Evolutionary conservation across 805 yeast genomes (phyloP).

Genomic region (Clavispora phyllophila): DNA sequence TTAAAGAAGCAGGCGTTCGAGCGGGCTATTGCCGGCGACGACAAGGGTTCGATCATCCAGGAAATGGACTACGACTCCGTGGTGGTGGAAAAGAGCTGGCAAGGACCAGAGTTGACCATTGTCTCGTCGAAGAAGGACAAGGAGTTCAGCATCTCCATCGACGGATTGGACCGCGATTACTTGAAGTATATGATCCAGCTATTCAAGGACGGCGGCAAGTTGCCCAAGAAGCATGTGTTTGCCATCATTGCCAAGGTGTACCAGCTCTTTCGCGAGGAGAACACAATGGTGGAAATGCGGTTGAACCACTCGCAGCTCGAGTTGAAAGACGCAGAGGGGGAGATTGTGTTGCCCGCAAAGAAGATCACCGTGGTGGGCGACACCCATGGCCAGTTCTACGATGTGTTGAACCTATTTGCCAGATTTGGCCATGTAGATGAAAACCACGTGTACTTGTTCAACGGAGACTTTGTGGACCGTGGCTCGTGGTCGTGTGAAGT

Average conservation of each 20-base stretch:
- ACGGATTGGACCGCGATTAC: constrained; percentile 47
- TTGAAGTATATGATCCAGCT: constrained; percentile 58
- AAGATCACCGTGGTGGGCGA: constrained; percentile 90
- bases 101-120: constrained; percentile 53
- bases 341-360: constrained; percentile 9
- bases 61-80: constrained; percentile 44
- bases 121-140: constrained; percentile 22
- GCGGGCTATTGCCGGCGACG: constrained; percentile 77
- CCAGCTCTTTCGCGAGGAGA: constrained; percentile 58
- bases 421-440: constrained; percentile 66
- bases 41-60: constrained; percentile 45
- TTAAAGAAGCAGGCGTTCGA: constrained; percentile 76
- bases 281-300: constrained; percentile 69
- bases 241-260: constrained; percentile 74
- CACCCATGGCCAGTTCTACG: constrained; percentile 95
- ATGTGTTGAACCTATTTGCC: constrained; percentile 73
- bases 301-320: constrained; percentile 29
- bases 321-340: background rate
- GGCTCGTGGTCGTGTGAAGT: constrained; percentile 99
- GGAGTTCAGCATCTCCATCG: constrained; percentile 27
- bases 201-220: constrained; percentile 67
- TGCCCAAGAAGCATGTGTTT: constrained; percentile 80
- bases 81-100: constrained; percentile 48
- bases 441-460: constrained; percentile 75
- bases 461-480: constrained; percentile 97